These are phyloP conservation scores for Leptodontidium sp. DNA, from an alignment of 2,329 filamentous ascomycete genomes.

Conservation along the genomic window DNA sequence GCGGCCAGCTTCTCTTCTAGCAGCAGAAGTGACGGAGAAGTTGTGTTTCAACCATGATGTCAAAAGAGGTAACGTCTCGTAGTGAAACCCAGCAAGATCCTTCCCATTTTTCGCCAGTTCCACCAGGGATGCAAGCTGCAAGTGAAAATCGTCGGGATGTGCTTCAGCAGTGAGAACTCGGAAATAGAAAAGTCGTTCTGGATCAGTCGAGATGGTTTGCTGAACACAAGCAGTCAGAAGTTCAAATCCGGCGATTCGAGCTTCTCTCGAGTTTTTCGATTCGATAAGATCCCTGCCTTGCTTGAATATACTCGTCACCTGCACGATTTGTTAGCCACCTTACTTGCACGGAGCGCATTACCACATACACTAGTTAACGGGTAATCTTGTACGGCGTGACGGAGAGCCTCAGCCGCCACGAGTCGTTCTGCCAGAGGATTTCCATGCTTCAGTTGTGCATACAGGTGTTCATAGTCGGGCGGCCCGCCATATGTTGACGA, in stretches of 20 bases:
- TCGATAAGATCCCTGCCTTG: conserved; percentile 72
- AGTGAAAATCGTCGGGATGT: conserved; percentile 68
- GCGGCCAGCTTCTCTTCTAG: conserved; percentile 59
- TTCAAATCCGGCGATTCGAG: conserved; percentile 69
- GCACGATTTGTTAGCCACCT: conserved; percentile 22
- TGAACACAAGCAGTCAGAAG: conserved; percentile 72
- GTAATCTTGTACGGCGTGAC: conserved; percentile 64
- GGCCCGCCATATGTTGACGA: conserved; percentile 54
- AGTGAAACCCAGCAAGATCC: conserved; percentile 71
- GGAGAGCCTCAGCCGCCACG: conserved; percentile 64
- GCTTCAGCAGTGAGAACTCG: conserved; percentile 64
- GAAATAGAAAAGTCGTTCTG: conserved; percentile 73
- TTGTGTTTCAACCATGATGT: conserved; percentile 66
- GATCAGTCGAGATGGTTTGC: conserved; percentile 67
- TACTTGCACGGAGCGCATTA: not conserved
- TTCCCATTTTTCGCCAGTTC: conserved; percentile 69
- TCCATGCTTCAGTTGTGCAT: conserved; percentile 63
- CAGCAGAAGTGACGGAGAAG: conserved; percentile 61
- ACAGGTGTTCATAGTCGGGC: conserved; percentile 60
- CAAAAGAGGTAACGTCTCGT: conserved; percentile 69
- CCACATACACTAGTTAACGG: conserved; percentile 53
- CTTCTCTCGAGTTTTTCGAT: conserved; percentile 58
- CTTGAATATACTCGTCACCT: conserved; percentile 63
- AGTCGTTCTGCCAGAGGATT: conserved; percentile 60
- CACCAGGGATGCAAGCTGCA: conserved; percentile 69